Evolutionary conservation across 441 rosid genomes (phyloP), one percentile per base, ranked within the genome.

Genomic region (Cnidoscolus chayamansa): DNA sequence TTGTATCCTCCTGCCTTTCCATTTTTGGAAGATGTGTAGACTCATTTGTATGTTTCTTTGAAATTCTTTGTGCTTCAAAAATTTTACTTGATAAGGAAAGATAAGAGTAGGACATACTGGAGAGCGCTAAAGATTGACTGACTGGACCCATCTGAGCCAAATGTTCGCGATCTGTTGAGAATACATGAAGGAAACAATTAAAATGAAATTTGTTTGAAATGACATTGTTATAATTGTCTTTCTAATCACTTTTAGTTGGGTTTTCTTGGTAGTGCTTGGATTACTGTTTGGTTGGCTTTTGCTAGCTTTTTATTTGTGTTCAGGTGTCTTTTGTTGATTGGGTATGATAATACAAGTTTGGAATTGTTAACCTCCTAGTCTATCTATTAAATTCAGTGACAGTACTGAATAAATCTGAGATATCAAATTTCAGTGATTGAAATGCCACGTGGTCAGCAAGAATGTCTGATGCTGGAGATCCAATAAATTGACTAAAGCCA

Each of bases 31-130:
- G 87, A 93, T 35, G 11, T 59, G 25, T 25, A 19, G 30, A 10
- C 20, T 63, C 7, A 53, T 72, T 31, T n/a, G 45, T 9, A 51
- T 53, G 51, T 53, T n/a, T 75, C 97, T 10, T 77, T 58, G 66
- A 20, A 30, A 72, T 78, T 19, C 68, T 75, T 10, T 77, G 4
- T 70, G 66, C 19, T 63, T 64, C 89, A 94, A 97, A 90, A 86
- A 56, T 91, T 90, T 85, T 92, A 92, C 74, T 87, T 92, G 95
- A 87, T 94, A 76, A 97, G 97, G 76, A 86, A 97, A 86, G 89
- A 92, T 78, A 88, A 86, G 82, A 86, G 86, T 76, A 86, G 90
- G 83, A 81, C 86, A 16, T 80, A 85, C 68, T 90, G 97, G 93
- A 94, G 89, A 83, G 94, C 92, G 77, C 81, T 94, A 35, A 94